phyloP scores from a whole-genome alignment of 352 stramenopile genomes.

The Phytopythium delawarense region DNA sequence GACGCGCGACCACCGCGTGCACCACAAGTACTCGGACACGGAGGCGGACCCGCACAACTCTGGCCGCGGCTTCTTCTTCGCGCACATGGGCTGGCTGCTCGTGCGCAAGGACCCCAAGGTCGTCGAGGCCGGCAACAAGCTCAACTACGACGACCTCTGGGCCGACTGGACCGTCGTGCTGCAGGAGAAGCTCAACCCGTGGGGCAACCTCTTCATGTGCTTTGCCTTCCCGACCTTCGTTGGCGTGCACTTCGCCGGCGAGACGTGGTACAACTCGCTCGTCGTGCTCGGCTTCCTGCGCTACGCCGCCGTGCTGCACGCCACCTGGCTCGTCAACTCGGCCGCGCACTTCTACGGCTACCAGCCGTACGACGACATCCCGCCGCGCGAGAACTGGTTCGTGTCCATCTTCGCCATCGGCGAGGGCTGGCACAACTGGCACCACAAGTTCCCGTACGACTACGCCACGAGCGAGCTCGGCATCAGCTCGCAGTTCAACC shows the following conservation, averaged over 20 bases:
- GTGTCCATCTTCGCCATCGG: conserved; percentile 95
- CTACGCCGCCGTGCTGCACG: conserved; percentile 95
- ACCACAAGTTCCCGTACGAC: conserved; percentile 99
- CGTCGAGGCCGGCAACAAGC: conserved; percentile 85
- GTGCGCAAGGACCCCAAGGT: conserved; percentile 96
- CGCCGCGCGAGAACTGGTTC: conserved; percentile 96
- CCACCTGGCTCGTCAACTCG: conserved; percentile 98
- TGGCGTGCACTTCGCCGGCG: conserved; percentile 79
- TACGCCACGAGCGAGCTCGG: conserved; percentile 98
- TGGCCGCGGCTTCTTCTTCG: conserved; percentile 97
- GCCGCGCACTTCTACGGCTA: conserved; percentile 98
- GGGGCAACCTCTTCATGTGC: conserved; percentile 98
- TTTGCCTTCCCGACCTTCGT: conserved; percentile 94
- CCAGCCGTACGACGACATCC: conserved; percentile 96
- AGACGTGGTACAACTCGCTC: conserved; percentile 95
- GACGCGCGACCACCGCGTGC: conserved; percentile 98
- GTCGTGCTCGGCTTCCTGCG: conserved; percentile 94
- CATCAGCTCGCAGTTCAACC: conserved; percentile 96
- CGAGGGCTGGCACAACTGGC: conserved; percentile 99
- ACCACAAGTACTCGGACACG: conserved; percentile 98
- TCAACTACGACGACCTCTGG: conserved; percentile 97
- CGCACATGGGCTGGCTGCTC: conserved; percentile 98
- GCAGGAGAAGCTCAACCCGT: conserved; percentile 97
- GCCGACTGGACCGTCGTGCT: conserved; percentile 94
- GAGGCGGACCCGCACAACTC: conserved; percentile 95